A percentile compares a stretch with the other conserved stretches of the same genome.
These are phyloP conservation scores for Parastagonospora avenae DNA, from an alignment of 2,329 filamentous ascomycete species.

Conservation along the genomic window DNA sequence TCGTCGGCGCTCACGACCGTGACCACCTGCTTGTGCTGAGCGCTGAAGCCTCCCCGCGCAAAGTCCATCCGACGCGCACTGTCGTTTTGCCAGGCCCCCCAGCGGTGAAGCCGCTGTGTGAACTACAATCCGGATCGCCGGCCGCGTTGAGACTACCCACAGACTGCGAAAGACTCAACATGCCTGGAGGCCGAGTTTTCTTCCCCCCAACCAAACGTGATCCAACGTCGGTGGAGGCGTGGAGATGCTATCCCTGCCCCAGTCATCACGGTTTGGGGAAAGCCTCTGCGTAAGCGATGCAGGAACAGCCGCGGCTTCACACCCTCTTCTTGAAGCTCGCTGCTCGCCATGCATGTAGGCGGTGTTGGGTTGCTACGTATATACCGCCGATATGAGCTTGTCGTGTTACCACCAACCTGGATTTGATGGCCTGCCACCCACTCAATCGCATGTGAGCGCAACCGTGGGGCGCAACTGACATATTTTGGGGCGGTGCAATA, in stretches of 20 bases:
- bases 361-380: slow-evolving; percentile 7
- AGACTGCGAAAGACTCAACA: slow-evolving; percentile 12
- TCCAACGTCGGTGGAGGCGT: slow-evolving; percentile 26
- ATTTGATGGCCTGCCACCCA: slow-evolving; percentile 22
- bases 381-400: slow-evolving; percentile 5
- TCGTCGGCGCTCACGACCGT: slow-evolving; percentile 26
- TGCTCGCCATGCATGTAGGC: slow-evolving; percentile 10
- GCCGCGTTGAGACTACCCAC: slow-evolving; percentile 16
- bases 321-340: not conserved
- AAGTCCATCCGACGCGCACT: slow-evolving; percentile 11
- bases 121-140: slow-evolving; percentile 11
- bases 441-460: slow-evolving; percentile 22
- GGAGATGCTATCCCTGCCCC: slow-evolving; percentile 16
- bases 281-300: slow-evolving; percentile 29
- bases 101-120: slow-evolving; percentile 21
- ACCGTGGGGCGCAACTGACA: slow-evolving; percentile 32
- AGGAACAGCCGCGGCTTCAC: slow-evolving; percentile 27
- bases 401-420: slow-evolving; percentile 23
- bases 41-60: slow-evolving; percentile 4
- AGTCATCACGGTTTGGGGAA: slow-evolving; percentile 3
- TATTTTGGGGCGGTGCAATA: slow-evolving; percentile 25
- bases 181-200: slow-evolving; percentile 22
- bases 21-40: slow-evolving; percentile 6
- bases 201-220: slow-evolving; percentile 18
- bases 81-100: slow-evolving; percentile 19